Percentiles rank a stretch among this genome's conserved stretches.
These are phyloP conservation scores for Phlegmacium glaucopus DNA, from an alignment of 768 basidiomycete genomes.

Conservation along the genomic window DNA sequence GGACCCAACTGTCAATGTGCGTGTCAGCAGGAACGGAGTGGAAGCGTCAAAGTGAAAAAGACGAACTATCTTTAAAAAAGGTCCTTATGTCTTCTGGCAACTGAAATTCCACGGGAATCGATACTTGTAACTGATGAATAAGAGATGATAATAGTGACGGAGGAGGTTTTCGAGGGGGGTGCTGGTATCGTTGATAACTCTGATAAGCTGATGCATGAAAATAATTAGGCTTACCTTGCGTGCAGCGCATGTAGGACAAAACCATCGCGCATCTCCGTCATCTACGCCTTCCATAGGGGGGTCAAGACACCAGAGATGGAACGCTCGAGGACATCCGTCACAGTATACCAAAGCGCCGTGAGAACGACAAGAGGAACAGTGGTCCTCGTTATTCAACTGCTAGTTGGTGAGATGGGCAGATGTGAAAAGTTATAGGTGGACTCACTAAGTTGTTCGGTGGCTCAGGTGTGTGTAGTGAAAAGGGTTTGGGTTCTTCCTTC, in stretches of 20 bases:
- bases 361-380: slow-evolving; percentile 82
- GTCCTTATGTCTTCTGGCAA: slow-evolving; percentile 81
- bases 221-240: slow-evolving; percentile 50
- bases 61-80: slow-evolving; percentile 85
- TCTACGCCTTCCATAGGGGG: slow-evolving; percentile 90
- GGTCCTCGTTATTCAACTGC: slow-evolving; percentile 70
- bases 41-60: slow-evolving; percentile 8
- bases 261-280: slow-evolving; percentile 82
- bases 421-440: slow-evolving; percentile 6
- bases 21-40: slow-evolving; percentile 11
- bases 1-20: slow-evolving; percentile 58
- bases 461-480: slow-evolving; percentile 45
- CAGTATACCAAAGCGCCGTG: slow-evolving; percentile 89
- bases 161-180: slow-evolving; percentile 65
- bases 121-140: slow-evolving; percentile 62
- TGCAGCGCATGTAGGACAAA: slow-evolving; percentile 68
- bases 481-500: slow-evolving; percentile 49
- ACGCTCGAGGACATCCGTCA: slow-evolving; percentile 94
- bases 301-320: slow-evolving; percentile 95
- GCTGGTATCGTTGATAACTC: slow-evolving; percentile 37
- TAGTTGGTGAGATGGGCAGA: slow-evolving; percentile 9
- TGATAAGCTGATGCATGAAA: slow-evolving; percentile 13
- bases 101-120: slow-evolving; percentile 78
- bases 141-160: slow-evolving; percentile 69
- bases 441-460: slow-evolving; percentile 41